Conservation (phyloP, 2,329 filamentous ascomycete genomes). For the Fusarium duplospermum region DNA sequence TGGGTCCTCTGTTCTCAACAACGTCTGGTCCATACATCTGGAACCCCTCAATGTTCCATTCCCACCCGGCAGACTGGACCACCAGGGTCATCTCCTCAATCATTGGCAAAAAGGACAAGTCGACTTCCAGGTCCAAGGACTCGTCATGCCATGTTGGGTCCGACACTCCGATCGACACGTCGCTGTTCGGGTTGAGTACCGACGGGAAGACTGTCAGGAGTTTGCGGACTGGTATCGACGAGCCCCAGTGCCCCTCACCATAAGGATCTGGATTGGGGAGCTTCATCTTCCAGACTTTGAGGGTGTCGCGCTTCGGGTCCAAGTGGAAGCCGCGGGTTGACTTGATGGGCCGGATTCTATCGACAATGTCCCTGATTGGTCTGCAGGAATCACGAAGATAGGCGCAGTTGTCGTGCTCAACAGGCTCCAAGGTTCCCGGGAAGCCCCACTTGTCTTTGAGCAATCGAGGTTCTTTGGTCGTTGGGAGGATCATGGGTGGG, state of each 20-base stretch:
- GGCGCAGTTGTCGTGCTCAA: not conserved
- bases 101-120: not conserved
- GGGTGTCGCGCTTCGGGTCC: not conserved
- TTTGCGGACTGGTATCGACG: not conserved
- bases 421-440: not conserved
- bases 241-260: not conserved
- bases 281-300: not conserved
- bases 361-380: not conserved
- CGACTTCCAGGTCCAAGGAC: not conserved
- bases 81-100: not conserved
- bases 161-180: not conserved
- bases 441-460: not conserved
- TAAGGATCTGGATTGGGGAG: not conserved
- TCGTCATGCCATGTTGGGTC: not conserved
- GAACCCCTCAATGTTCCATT: not conserved
- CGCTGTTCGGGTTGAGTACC: not conserved
- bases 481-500: not conserved
- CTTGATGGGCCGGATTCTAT: not conserved
- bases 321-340: not conserved
- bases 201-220: not conserved
- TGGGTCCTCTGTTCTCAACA: not conserved
- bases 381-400: not conserved
- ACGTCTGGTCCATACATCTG: constrained; percentile 5
- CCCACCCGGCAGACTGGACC: not conserved
- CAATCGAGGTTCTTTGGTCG: not conserved